Percentiles rank a stretch among this genome's conserved stretches.
phyloP scores from a whole-genome alignment of 306 rosid genomes.

The Cucurbita pepo region DNA sequence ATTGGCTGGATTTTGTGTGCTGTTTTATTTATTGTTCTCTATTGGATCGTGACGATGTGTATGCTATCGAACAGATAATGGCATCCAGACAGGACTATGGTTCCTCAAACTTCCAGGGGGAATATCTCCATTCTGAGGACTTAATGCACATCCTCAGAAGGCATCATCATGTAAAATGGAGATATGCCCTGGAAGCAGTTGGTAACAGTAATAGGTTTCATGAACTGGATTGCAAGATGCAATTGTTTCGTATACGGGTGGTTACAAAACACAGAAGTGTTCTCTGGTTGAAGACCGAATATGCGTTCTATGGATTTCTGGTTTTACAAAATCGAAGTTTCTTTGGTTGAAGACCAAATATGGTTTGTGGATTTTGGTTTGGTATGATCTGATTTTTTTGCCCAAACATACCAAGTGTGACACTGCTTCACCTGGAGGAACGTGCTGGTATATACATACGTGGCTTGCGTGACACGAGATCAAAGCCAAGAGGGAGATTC shows the following conservation, averaged over 20 bases:
- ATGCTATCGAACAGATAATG: constrained; percentile 28
- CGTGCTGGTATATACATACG: constrained; percentile 12
- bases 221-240: constrained; percentile 9
- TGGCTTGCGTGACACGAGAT: constrained; percentile 25
- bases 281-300: constrained; percentile 12
- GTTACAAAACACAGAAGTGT: constrained; percentile 2
- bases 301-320: constrained; percentile 12
- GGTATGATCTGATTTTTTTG: constrained; percentile 31
- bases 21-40: not conserved
- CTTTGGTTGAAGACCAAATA: constrained; percentile 7
- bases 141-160: constrained; percentile 26
- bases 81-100: constrained; percentile 32
- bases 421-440: constrained; percentile 37
- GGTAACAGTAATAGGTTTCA: constrained; percentile 8
- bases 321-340: constrained; percentile 2
- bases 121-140: constrained; percentile 40
- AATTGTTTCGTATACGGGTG: not conserved
- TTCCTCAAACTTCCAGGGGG: constrained; percentile 28
- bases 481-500: constrained; percentile 16
- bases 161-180: constrained; percentile 12
- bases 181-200: constrained; percentile 21
- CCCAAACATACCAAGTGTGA: constrained; percentile 24
- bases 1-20: not conserved
- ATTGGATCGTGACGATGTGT: not conserved
- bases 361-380: constrained; percentile 9